Conservation (phyloP, 805 yeast genomes). For the Yarrowia porcina region DNA sequence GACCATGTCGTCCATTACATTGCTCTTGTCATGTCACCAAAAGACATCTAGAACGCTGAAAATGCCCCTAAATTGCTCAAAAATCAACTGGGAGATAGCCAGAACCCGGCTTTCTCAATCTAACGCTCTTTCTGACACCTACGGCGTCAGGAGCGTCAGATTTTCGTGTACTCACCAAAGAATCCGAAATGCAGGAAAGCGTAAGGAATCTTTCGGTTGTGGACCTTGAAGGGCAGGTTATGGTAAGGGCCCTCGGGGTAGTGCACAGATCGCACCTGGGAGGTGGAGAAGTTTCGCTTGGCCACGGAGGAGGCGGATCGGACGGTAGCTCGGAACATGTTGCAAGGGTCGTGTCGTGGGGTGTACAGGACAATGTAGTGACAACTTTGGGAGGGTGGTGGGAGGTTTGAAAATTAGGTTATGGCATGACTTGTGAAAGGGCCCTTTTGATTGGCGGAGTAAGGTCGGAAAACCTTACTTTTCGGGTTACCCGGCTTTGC, state of each 20-base stretch:
- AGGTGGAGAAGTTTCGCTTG: constrained; percentile 37
- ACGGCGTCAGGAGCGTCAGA: not conserved
- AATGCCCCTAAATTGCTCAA: no score
- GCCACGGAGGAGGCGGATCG: constrained; percentile 30
- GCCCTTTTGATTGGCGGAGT: not conserved
- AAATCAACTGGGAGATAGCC: no score
- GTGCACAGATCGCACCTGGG: constrained; percentile 45
- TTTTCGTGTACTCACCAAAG: constrained; percentile 46
- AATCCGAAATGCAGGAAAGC: constrained; percentile 78
- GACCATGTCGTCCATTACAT: not conserved
- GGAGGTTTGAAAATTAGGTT: constrained; percentile 1
- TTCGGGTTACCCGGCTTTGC: not conserved
- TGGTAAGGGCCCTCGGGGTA: constrained; percentile 81
- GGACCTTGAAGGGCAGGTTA: constrained; percentile 92
- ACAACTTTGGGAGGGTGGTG: not conserved
- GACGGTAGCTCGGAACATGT: constrained; percentile 27
- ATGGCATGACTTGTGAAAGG: constrained; percentile 13
- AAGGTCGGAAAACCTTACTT: not conserved
- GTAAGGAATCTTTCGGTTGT: constrained; percentile 88
- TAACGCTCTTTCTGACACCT: not conserved
- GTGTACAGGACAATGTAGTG: not conserved
- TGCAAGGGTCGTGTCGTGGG: not conserved
- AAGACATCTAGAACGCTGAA: no score
- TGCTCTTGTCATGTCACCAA: not conserved
- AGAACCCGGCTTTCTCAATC: no score